Base-by-base conservation (phyloP, 768 basidiomycete genomes). In the Leccinum sublutescens region DNA sequence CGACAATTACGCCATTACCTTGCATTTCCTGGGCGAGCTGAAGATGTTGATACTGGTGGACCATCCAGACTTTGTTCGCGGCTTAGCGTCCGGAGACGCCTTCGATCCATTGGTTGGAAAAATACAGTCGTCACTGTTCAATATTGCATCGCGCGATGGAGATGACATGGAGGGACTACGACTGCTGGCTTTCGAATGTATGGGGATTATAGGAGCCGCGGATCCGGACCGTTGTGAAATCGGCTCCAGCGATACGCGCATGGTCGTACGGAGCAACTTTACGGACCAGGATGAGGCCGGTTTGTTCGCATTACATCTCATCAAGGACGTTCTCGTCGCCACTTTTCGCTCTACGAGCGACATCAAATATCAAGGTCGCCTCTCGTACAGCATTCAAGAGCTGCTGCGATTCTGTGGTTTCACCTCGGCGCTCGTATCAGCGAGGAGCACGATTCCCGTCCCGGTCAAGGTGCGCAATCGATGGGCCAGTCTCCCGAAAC, bases 341-440 rank as follows among this genome's bases (percentile, higher is more conserved):
- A 90, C 92, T 2, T 98, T 94, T 74, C 87, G 91, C 2, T 91
- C 95, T 3, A 95, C 96, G 0, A 96, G 94, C 70, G 96, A 98
- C 67, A 90, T 95, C 67, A 85, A 84, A 62, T 93, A 96, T 65
- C 97, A 98, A 71, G 88, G 81, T 49, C 86, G 89, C 63, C 82
- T 98, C 17, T 95, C 93, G 0, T 97, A 85, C 70, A 88, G 88
- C 11, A 94, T 99, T 40, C 96, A 99, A 76, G 91, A 98, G 66
- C 78, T 99, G 33, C 76, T 96, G 17, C 82, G 81, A 55, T 91
- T 93, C 69, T 98, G 95, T 74, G 85, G 86, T 31, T 98, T 98
- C 71, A 88, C 86, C 0, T 79, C 86, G 2, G 82, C 85, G n/a
- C 80, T 95, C 4, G 80, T 97, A 15, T 78, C 80, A 1, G 74